Evolutionary conservation across 2,329 filamentous ascomycete species (phyloP), one percentile per base, ranked within the genome.

Genomic region (Teratosphaeria zuluensis): DNA sequence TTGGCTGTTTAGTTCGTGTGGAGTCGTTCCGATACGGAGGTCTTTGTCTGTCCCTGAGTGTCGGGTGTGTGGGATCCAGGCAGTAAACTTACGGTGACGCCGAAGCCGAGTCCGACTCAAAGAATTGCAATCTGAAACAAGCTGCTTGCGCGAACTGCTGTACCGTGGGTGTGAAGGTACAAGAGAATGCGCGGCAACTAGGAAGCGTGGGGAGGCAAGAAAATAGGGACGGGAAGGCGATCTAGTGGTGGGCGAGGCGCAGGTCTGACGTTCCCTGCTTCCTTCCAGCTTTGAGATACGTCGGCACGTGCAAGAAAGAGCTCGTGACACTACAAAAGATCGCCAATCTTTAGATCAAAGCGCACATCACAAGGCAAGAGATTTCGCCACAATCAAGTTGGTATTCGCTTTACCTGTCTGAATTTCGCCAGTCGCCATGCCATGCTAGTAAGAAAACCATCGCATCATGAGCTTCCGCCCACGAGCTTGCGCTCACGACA

Each of bases 401-500:
- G 12, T 42, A 42, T 6, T 14, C 12, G 4, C n/a, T 6, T n/a
- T 16, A 3, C 5, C 14, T 42, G 35, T 16, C 35, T 42, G 35
- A 42, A 42, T 16, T 16, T 14, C 11, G 14, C 14, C 35, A 42
- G 11, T 16, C 24, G 24, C 24, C 24, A 28, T 28, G 24, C 24
- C 24, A 28, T 28, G 24, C 24, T 28, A 28, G 4, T 28, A 28
- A 28, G 24, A 28, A 28, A 28, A 28, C 24, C 24, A 28, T 28
- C 24, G 24, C 24, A 28, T 28, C 24, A 28, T 28, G 24, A 28
- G 24, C 24, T 2, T 28, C 24, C 24, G 19, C n/a, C 51, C 51
- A 53, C n/a, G 42, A 46, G 42, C 2, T 53, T 53, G 28, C 16
- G 52, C 33, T 55, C 32, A 62, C 32, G 56, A 61, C 56, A 80